Evolutionary conservation across 2,329 filamentous ascomycete species (phyloP).

Genomic region (Ophiostoma perfectum): DNA sequence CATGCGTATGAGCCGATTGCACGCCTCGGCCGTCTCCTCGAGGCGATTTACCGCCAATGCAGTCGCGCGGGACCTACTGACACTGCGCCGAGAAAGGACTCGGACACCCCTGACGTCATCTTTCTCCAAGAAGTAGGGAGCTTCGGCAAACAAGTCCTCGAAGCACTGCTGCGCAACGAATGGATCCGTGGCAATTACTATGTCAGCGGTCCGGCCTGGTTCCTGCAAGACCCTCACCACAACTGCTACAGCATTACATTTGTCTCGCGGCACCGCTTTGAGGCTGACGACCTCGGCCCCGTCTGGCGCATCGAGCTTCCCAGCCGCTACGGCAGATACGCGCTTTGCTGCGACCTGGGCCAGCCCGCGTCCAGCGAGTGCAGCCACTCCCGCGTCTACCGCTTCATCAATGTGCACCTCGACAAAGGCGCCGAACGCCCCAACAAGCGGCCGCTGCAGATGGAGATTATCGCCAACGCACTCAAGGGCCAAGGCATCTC

Average conservation of each 20-base stretch:
- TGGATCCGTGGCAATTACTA: constrained; percentile 32
- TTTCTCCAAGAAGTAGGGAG: constrained; percentile 35
- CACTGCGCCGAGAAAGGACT: constrained; percentile 6
- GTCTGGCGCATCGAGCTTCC: constrained; percentile 33
- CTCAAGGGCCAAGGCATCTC: constrained; percentile 28
- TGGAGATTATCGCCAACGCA: constrained; percentile 30
- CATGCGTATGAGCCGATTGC: constrained; percentile 20
- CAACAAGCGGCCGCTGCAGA: constrained; percentile 32
- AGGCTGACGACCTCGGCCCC: constrained; percentile 28
- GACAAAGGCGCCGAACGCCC: constrained; percentile 33
- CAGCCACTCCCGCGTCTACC: constrained; percentile 24
- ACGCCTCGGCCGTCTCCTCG: constrained; percentile 31
- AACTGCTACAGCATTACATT: constrained; percentile 31
- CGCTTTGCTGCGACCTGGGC: constrained; percentile 36
- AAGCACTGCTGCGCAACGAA: constrained; percentile 28
- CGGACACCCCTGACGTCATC: constrained; percentile 30
- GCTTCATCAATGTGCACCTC: constrained; percentile 39
- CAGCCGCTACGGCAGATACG: constrained; percentile 33
- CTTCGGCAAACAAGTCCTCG: constrained; percentile 22
- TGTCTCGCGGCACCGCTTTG: constrained; percentile 31
- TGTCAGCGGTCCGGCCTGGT: constrained; percentile 31
- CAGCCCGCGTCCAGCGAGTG: constrained; percentile 6
- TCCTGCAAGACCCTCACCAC: neutral
- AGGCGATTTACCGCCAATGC: constrained; percentile 23
- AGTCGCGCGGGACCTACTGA: constrained; percentile 9